Evolutionary conservation across 2,329 filamentous ascomycete genomes (phyloP), one percentile per base, ranked within the genome.

Genomic region (Pyricularia sp.): DNA sequence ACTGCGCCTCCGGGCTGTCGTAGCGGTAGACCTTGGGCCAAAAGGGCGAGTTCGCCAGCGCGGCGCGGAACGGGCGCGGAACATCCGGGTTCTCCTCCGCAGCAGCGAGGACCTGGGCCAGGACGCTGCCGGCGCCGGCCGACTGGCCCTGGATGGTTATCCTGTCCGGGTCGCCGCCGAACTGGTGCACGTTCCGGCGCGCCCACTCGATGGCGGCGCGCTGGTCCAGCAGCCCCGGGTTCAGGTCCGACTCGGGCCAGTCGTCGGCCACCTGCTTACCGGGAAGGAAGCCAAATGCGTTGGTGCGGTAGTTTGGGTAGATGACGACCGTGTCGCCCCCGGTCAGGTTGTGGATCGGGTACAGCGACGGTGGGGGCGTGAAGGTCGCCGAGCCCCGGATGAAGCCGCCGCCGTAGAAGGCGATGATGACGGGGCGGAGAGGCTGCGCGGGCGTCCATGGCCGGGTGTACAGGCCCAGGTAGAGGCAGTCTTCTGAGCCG

Each of bases 361-460:
- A 89, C 1, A 81, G 84, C 0, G 82, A 77, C 2, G 87, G 86
- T 4, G 86, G 86, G 9, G 88, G 79, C 7, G 74, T 76, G 73
- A 88, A 86, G 55, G 78, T 81, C 0, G 84, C 87, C 33, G 80
- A 81, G 9, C 87, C 88, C 73, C 85, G 78, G 67, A 89, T 85
- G 77, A 86, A 90, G 2, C 81, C 88, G 14, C 87, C 87, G 68
- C 87, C 87, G 73, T 86, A 88, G 73, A 87, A 88, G 3, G 83
- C 82, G 3, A 89, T 82, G 0, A 90, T 80, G 0, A 90, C 86
- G 0, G 87, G 87, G 2, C 84, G 79, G 3, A 83, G 79, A 1
- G 82, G 76, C n/a, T 79, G 73, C 1, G 74, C 74, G 0, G 68
- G 26, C 0, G 74, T 77, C 86, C 86, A 89, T 3, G 86, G 87